phyloP scores from a whole-genome alignment of 768 basidiomycete species.

The Auricularia auricula-judae region DNA sequence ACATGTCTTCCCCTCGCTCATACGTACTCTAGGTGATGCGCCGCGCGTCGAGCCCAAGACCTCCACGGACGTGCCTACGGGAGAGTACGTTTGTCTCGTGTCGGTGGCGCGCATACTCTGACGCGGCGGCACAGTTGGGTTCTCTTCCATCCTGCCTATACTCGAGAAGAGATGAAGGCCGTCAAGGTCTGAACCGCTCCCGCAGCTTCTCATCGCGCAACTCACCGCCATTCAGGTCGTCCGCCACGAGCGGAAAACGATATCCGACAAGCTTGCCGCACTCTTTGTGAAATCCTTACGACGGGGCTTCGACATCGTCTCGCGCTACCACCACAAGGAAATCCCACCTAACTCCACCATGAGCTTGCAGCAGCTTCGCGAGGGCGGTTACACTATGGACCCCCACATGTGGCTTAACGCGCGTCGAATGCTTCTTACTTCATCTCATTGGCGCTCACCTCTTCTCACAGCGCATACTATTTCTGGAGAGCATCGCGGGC shows the following conservation, averaged over 20 bases:
- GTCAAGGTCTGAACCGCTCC: conserved; percentile 41
- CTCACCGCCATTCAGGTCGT: conserved; percentile 42
- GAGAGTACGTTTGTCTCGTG: not conserved
- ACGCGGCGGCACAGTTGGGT: conserved; percentile 46
- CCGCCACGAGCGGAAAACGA: conserved; percentile 48
- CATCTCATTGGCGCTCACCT: conserved; percentile 15
- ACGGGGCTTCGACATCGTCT: conserved; percentile 70
- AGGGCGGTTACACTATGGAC: conserved; percentile 61
- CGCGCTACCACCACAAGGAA: conserved; percentile 70
- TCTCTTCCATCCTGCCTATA: conserved; percentile 87
- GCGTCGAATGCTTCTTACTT: conserved; percentile 14
- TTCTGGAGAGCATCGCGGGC: conserved; percentile 85
- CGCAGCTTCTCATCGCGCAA: not conserved
- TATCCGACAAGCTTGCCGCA: conserved; percentile 51
- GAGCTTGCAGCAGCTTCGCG: conserved; percentile 61
- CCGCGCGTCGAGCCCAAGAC: not conserved
- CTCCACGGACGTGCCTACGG: not conserved
- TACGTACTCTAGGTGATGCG: not conserved
- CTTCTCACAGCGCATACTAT: conserved; percentile 38
- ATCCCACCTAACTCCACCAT: conserved; percentile 52
- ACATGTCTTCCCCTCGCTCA: not conserved
- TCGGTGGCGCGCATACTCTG: not conserved
- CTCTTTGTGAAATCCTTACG: conserved; percentile 20
- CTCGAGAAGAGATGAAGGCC: conserved; percentile 55
- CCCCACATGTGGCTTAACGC: conserved; percentile 71